phyloP scores from a whole-genome alignment of 1,284 basidiomycete genomes.

The Pseudozyma tsukubaensis region DNA sequence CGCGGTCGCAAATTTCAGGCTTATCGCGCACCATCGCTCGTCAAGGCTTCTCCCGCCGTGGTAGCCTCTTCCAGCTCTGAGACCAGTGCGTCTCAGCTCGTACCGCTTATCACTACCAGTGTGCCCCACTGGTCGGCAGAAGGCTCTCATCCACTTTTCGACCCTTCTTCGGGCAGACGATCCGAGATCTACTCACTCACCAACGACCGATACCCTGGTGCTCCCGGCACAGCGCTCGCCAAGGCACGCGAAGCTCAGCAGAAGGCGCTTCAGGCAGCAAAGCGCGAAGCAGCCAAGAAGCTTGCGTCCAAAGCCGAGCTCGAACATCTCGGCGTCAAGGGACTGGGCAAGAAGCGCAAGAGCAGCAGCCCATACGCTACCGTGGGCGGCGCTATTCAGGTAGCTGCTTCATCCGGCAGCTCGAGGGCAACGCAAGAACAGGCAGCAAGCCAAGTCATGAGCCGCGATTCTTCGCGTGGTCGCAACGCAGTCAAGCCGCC shows the following conservation, averaged over 20 bases:
- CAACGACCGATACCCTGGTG: conserved; percentile 65
- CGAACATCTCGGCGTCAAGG: conserved; percentile 62
- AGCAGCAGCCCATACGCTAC: conserved; percentile 60
- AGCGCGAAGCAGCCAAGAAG: conserved; percentile 55
- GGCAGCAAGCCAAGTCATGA: conserved; percentile 28
- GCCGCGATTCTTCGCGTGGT: conserved; percentile 37
- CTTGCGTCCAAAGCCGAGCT: conserved; percentile 56
- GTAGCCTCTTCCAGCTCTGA: background rate
- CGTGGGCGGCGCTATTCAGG: conserved; percentile 8
- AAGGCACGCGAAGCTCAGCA: conserved; percentile 55
- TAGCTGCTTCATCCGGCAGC: conserved; percentile 8
- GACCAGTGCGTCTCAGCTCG: conserved; percentile 9
- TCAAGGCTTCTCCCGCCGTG: conserved; percentile 4
- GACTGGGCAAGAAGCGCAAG: conserved; percentile 61
- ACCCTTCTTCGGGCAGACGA: conserved; percentile 47
- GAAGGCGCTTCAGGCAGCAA: conserved; percentile 39
- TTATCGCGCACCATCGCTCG: conserved; percentile 29
- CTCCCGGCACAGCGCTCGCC: conserved; percentile 59
- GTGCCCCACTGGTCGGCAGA: conserved; percentile 48
- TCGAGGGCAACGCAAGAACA: conserved; percentile 12
- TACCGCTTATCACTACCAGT: conserved; percentile 42
- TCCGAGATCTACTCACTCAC: conserved; percentile 57
- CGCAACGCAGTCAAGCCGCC: conserved; percentile 35
- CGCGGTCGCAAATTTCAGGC: conserved; percentile 51
- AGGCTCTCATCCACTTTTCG: conserved; percentile 46